Evolutionary conservation across 208 protist genomes (phyloP).

Genomic region (Balamuthia mandrillaris): DNA sequence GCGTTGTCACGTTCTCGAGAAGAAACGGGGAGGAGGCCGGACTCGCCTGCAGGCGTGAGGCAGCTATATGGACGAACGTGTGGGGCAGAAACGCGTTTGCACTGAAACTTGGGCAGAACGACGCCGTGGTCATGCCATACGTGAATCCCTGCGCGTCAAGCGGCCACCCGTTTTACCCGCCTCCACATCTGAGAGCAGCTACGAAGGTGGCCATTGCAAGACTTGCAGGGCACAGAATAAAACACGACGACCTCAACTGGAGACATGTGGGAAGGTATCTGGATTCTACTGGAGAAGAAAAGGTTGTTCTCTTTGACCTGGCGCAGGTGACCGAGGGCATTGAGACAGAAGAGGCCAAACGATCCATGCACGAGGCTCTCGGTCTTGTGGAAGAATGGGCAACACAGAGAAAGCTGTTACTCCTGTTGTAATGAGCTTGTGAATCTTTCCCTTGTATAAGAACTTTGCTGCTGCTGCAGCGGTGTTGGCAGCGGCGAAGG

Average conservation of each 20-base stretch:
- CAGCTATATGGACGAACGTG: not conserved
- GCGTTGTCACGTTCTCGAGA: not conserved
- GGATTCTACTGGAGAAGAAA: not conserved
- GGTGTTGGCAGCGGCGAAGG: no score
- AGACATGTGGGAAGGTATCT: not conserved
- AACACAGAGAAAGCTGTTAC: no score
- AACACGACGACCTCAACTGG: not conserved
- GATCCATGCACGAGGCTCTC: no score
- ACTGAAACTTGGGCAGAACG: not conserved
- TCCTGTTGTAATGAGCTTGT: no score
- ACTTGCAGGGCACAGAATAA: no score
- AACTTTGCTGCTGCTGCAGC: no score
- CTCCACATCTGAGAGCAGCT: not conserved
- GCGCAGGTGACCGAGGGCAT: no score
- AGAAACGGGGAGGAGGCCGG: not conserved
- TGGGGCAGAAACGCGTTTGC: no score
- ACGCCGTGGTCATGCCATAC: conserved; percentile 1
- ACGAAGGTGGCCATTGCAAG: not conserved
- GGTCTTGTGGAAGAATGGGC: no score
- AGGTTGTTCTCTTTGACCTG: not conserved
- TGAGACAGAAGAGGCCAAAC: no score
- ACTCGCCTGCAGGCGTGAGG: not conserved
- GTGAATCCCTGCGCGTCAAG: not conserved
- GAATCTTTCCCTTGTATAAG: no score
- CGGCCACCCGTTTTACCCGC: not conserved